Conservation (phyloP, 2,329 filamentous ascomycete genomes). For the Beauveria medogensis region DNA sequence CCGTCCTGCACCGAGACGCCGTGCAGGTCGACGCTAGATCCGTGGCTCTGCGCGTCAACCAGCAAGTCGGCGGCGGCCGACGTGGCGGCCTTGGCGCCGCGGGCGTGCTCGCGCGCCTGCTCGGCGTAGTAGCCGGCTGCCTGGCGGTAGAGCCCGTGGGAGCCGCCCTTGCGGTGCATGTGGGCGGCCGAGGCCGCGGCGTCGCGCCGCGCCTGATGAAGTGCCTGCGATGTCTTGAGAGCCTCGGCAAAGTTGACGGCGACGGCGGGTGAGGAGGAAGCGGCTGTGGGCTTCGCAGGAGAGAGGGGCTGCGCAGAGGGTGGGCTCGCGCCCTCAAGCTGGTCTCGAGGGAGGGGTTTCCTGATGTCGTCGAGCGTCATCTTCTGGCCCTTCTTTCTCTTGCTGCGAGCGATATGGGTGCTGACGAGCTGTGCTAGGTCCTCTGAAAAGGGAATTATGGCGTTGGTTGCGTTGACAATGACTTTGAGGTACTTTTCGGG, state of each 20-base stretch:
- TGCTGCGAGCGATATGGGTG: constrained; percentile 30
- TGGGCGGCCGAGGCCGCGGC: constrained; percentile 30
- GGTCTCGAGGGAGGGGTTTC: constrained; percentile 26
- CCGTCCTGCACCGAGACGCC: constrained; percentile 75
- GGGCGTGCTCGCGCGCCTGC: constrained; percentile 56
- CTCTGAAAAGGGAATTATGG: constrained; percentile 25
- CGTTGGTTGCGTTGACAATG: constrained; percentile 32
- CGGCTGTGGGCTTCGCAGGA: constrained; percentile 4
- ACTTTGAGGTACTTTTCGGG: constrained; percentile 35
- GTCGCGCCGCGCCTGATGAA: constrained; percentile 24
- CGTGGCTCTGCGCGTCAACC: constrained; percentile 59
- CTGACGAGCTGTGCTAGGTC: constrained; percentile 35
- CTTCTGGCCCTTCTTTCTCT: constrained; percentile 28
- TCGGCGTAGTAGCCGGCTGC: constrained; percentile 71
- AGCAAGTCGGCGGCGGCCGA: constrained; percentile 62
- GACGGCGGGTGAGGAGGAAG: constrained; percentile 2
- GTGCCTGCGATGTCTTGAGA: constrained; percentile 19
- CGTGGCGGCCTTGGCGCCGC: constrained; percentile 47
- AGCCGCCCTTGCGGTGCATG: constrained; percentile 45
- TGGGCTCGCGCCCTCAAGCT: constrained; percentile 19
- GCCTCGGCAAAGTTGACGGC: constrained; percentile 22
- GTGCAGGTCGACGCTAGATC: constrained; percentile 65
- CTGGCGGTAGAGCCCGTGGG: constrained; percentile 64
- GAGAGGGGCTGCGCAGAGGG: background rate
- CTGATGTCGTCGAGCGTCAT: constrained; percentile 32